Base-by-base conservation (phyloP, 305 asterid genomes). In the Fraxinus sp. region DNA sequence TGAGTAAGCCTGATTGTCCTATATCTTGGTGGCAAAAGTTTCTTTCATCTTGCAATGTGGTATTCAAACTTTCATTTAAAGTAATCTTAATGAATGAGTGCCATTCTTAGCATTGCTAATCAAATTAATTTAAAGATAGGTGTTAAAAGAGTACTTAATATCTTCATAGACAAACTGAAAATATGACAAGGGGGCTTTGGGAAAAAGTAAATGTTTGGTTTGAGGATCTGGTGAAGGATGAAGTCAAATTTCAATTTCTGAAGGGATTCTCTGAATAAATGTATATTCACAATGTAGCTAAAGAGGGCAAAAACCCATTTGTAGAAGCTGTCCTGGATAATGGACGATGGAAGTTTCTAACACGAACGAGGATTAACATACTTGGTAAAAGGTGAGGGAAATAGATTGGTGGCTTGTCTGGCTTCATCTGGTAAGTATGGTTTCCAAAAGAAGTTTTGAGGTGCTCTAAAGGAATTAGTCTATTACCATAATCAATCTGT, bases 221-320 rank as follows among this genome's bases (percentile, higher is more conserved):
- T 92, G 66, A 87, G 93, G 30, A 72, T 92, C 22, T 93, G 98
- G 98, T 55, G 66, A 55, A 55, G 66, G 66, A 55, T 55, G 9
- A n/a, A 59, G 30, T 59, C 70, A 59, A 59, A 59, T 59, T 59
- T 18, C 11, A 18, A 59, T 6, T 59, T 59, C 26, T 0, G 22
- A 59, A 59, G 28, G 70, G 26, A 55, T n/a, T 18, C 70, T 59
- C 70, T 59, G 2, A 4, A 59, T 59, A 59, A 20, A 55, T 55
- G 18, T 59, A 59, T n/a, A 59, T 18, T 22, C 11, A 6, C 70
- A n/a, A 59, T 18, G 70, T 8, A 7, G 57, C 13, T 46, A 46
- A 46, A 46, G 57, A 46, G 57, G 0, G 57, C 18, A 59, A 57
- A 59, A n/a, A 59, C 30, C 70, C 9, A 59, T 59, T 22, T 59